Conservation (phyloP, 2,329 filamentous ascomycete genomes). For the Catunica adiposa region DNA sequence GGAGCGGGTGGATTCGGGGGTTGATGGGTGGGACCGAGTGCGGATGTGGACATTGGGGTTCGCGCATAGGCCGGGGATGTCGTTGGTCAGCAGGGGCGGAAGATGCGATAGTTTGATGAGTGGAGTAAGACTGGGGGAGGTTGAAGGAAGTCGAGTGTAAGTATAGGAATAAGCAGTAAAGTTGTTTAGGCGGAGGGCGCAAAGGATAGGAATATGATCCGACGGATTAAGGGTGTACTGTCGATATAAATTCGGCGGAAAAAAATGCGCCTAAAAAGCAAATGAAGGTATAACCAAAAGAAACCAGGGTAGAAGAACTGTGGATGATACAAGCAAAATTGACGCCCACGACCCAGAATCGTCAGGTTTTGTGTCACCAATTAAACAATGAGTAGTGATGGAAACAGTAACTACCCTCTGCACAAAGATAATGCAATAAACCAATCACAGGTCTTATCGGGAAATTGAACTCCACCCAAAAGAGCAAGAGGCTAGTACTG, state of each 20-base stretch:
- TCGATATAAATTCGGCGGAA: too few species aligned
- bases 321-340: not conserved
- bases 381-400: not conserved
- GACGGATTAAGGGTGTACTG: not conserved
- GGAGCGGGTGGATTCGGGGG: not conserved
- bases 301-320: not conserved
- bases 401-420: not conserved
- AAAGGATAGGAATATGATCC: not conserved
- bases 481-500: too few species aligned
- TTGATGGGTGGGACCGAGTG: not conserved
- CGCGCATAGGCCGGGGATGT: not conserved
- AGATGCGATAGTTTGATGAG: too few species aligned
- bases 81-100: not conserved
- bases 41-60: not conserved
- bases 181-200: not conserved
- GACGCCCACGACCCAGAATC: not conserved
- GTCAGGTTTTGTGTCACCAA: not conserved
- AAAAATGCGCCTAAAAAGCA: too few species aligned
- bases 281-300: too few species aligned
- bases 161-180: too few species aligned
- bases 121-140: not conserved
- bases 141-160: not conserved
- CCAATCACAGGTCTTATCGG: not conserved
- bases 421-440: not conserved
- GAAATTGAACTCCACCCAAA: too few species aligned